Evolutionary conservation across 2,329 filamentous ascomycete genomes (phyloP), one percentile per base, ranked within the genome.

Genomic region (Botrytis tulipae): DNA sequence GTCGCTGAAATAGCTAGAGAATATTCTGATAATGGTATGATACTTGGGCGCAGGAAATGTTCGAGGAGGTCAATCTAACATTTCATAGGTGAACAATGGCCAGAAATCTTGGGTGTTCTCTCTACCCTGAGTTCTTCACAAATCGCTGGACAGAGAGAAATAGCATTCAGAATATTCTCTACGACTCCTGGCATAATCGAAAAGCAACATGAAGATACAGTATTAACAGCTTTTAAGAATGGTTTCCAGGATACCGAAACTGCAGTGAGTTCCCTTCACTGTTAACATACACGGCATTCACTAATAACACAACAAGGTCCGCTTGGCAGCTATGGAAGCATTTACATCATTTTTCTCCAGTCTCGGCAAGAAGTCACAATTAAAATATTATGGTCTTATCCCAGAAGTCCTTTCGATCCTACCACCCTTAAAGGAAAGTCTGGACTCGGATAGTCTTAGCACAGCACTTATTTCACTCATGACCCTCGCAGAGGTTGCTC

Each of bases 301-400:
- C 71, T 77, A 59, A 76, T 54, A 61, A 46, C 32, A 70, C 60
- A 37, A 62, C 40, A 76, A 95, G 89, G 95, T 99, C 73, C 93
- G 94, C 77, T 90, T 99, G 74, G 92, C 95, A 65, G 95, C 96
- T 73, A 97, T 98, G 90, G 95, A 98, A 81, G 96, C 96, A 12
- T 99, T 99, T 81, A 93, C 95, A 29, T 91, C 95, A 4, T 98
- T 99, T 85, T 99, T 99, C 88, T 90, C 93, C 77, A 96, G 92
- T 73, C 90, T 98, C 78, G 88, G 86, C 81, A 98, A 97, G 86
- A 97, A 97, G 84, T 88, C 89, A 25, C 95, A 98, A 83, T 84
- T 89, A 75, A 97, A 97, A 83, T 99, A 97, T 85, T 97, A 92
- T 82, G 84, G 88, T 10, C 88, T 99, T 16, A 90, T 98, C 35